These are phyloP conservation scores for Ceratocystis albifundus DNA, from an alignment of 2,329 filamentous ascomycete species.

Conservation along the genomic window DNA sequence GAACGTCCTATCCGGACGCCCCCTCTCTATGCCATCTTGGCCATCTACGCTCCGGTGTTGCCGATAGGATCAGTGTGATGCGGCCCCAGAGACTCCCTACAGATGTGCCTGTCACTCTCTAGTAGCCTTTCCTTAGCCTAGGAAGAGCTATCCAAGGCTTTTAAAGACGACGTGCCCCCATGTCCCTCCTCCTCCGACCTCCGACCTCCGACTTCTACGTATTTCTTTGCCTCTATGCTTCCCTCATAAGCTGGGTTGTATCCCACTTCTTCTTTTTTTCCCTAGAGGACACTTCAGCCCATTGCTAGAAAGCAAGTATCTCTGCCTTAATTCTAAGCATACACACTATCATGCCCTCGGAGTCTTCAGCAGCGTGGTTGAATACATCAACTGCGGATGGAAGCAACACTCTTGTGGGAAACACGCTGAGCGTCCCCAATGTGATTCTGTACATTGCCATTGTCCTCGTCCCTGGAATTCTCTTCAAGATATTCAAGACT, in stretches of 20 bases:
- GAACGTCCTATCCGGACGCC: constrained; percentile 1
- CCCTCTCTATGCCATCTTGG: not conserved
- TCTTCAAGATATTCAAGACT: constrained; percentile 35
- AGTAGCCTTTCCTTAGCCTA: not conserved
- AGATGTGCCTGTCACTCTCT: not conserved
- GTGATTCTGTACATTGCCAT: constrained; percentile 37
- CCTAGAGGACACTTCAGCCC: not conserved
- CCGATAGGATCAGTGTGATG: not conserved
- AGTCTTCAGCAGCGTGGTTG: constrained; percentile 19
- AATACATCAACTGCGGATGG: constrained; percentile 9
- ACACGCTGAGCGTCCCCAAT: constrained; percentile 34
- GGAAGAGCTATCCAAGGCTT: not conserved
- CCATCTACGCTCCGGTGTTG: not conserved
- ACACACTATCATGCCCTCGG: constrained; percentile 18
- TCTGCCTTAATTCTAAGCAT: not conserved
- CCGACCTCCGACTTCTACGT: too few relatives aligned
- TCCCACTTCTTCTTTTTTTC: not conserved
- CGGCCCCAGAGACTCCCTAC: not conserved
- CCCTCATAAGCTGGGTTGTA: not conserved
- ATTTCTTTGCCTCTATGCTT: not conserved
- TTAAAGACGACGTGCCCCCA: not conserved
- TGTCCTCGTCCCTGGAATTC: constrained; percentile 32
- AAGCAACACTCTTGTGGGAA: constrained; percentile 18
- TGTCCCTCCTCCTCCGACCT: too few relatives aligned
- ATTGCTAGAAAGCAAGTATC: not conserved